These are phyloP conservation scores for Crithidia bombi DNA, from an alignment of 208 protist genomes.

Conservation along the genomic window DNA sequence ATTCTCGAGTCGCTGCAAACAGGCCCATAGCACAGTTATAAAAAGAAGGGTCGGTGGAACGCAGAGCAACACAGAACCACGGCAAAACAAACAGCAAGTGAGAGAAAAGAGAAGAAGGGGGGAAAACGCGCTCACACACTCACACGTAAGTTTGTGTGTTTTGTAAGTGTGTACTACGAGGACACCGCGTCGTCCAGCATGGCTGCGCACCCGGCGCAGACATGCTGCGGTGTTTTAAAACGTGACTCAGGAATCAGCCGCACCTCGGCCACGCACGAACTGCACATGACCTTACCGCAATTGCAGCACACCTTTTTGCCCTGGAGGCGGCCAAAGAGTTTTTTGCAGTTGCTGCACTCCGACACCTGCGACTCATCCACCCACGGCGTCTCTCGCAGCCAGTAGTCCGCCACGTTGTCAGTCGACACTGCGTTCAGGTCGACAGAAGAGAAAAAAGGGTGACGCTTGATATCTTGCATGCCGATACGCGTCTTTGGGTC, in stretches of 20 bases:
- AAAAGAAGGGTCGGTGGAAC: no score
- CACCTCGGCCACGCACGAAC: slow-evolving; percentile 54
- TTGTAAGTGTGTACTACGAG: no score
- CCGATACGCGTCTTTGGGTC: slow-evolving; percentile 62
- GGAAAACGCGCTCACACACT: no score
- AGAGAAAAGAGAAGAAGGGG: no score
- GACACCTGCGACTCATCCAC: slow-evolving; percentile 67
- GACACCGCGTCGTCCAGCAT: slow-evolving; percentile 8
- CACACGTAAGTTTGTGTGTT: no score
- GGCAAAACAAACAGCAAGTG: no score
- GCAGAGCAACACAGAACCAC: background rate
- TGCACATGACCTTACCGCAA: slow-evolving; percentile 90
- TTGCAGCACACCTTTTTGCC: slow-evolving; percentile 81
- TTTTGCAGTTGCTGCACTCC: slow-evolving; percentile 72
- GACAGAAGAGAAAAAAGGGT: slow-evolving; percentile 80
- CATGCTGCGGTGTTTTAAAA: slow-evolving; percentile 39
- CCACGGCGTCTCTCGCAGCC: slow-evolving; percentile 83
- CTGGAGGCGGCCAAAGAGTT: slow-evolving; percentile 54
- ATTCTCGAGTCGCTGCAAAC: background rate
- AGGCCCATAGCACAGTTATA: background rate
- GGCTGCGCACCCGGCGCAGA: slow-evolving; percentile 51
- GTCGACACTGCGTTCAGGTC: slow-evolving; percentile 58
- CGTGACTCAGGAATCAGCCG: slow-evolving; percentile 52
- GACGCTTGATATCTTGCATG: slow-evolving; percentile 70
- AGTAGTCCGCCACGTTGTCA: slow-evolving; percentile 52